A percentile compares a stretch with the other conserved stretches of the same genome.
Conservation (phyloP, 2,329 filamentous ascomycete genomes). For the Emmonsia crescens region DNA sequence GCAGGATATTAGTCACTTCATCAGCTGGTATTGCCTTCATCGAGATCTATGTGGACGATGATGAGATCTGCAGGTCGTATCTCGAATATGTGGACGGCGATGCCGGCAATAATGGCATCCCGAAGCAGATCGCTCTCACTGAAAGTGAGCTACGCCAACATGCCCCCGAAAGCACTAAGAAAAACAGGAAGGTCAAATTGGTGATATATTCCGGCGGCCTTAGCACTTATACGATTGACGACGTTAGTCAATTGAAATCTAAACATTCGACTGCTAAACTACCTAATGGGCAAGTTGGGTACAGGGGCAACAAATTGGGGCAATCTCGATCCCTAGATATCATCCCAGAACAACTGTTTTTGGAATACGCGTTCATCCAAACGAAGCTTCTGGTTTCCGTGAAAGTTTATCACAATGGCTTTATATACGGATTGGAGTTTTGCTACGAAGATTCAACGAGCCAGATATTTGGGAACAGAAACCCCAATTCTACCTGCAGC, state of each 20-base stretch:
- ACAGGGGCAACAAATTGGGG: conserved; percentile 64
- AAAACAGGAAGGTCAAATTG: conserved; percentile 55
- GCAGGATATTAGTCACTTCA: conserved; percentile 65
- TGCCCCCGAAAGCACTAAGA: conserved; percentile 62
- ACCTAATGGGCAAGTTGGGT: conserved; percentile 62
- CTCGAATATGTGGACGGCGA: conserved; percentile 64
- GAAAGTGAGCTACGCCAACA: conserved; percentile 63
- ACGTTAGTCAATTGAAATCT: conserved; percentile 59
- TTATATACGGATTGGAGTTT: conserved; percentile 82
- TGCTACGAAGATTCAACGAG: conserved; percentile 76
- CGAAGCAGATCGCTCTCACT: conserved; percentile 61
- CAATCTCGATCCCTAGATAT: conserved; percentile 59
- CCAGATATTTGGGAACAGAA: conserved; percentile 70
- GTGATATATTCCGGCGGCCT: conserved; percentile 67
- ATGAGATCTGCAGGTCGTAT: conserved; percentile 67
- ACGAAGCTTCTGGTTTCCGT: conserved; percentile 66
- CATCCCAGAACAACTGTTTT: conserved; percentile 59
- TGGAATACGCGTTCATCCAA: conserved; percentile 56
- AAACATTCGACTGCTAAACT: conserved; percentile 66
- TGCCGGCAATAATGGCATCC: conserved; percentile 45
- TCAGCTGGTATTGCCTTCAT: conserved; percentile 73
- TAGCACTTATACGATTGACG: conserved; percentile 63
- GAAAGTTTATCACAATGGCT: conserved; percentile 63
- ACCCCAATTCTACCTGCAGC: conserved; percentile 57
- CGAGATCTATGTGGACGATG: conserved; percentile 72